Evolutionary conservation across 2,329 filamentous ascomycete species (phyloP).

Genomic region (Myriosclerotinia scirpicola): DNA sequence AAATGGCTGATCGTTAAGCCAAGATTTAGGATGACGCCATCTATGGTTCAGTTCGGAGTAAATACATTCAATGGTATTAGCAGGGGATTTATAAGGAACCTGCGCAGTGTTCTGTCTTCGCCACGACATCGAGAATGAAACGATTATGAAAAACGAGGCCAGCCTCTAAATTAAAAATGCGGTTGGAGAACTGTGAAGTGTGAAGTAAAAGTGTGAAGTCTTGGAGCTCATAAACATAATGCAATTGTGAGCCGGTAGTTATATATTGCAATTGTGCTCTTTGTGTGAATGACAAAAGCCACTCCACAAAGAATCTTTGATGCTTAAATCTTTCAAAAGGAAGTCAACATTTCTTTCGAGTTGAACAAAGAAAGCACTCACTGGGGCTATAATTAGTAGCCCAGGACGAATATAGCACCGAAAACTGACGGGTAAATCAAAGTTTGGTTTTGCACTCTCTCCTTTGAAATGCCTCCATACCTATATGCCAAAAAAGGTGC

Average conservation of each 20-base stretch:
- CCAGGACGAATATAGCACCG: background rate
- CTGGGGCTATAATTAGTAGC: background rate
- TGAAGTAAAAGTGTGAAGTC: background rate
- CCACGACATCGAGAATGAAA: background rate
- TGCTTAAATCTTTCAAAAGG: background rate
- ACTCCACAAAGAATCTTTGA: background rate
- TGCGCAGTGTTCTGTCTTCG: background rate
- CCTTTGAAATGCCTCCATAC: background rate
- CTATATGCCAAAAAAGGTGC: background rate
- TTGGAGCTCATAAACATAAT: background rate
- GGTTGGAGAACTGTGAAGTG: background rate
- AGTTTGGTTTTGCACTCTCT: background rate
- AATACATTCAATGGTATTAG: background rate
- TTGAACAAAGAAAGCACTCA: constrained; percentile 4
- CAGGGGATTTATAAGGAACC: background rate
- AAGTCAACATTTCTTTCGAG: background rate
- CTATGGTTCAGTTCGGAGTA: background rate
- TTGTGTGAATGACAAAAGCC: background rate
- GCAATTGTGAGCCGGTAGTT: background rate
- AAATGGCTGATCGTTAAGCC: background rate
- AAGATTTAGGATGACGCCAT: background rate
- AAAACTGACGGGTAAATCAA: background rate
- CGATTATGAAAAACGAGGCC: too few species aligned
- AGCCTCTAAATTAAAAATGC: background rate
- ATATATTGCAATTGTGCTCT: background rate